phyloP scores from a whole-genome alignment of 495 filamentous ascomycete genomes.

The Penicillium angulare region DNA sequence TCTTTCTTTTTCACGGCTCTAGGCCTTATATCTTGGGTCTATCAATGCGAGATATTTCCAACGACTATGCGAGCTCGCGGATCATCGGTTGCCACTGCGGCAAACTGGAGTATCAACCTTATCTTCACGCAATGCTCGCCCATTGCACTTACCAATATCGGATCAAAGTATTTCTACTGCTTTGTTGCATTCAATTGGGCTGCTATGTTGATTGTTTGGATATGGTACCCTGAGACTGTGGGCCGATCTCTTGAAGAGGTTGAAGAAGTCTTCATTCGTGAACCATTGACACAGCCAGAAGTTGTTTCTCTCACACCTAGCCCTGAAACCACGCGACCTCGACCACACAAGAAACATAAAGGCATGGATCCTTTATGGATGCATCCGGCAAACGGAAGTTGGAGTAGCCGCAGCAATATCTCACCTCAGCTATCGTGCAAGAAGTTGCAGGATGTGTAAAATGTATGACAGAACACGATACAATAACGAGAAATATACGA shows the following conservation, averaged over 20 bases:
- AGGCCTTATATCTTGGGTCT: conserved; percentile 56
- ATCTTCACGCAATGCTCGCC: conserved; percentile 57
- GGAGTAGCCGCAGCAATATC: conserved; percentile 12
- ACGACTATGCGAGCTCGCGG: conserved; percentile 53
- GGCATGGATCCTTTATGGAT: conserved; percentile 19
- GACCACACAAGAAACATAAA: conserved; percentile 9
- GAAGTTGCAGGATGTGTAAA: conserved; percentile 11
- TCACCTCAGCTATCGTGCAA: conserved; percentile 12
- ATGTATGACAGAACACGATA: no score
- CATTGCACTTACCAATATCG: conserved; percentile 45
- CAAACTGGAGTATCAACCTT: conserved; percentile 55
- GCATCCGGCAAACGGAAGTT: conserved; percentile 15
- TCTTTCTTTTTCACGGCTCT: conserved; percentile 54
- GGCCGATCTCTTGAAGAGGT: conserved; percentile 54
- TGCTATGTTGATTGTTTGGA: conserved; percentile 41
- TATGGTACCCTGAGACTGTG: conserved; percentile 54
- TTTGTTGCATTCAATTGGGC: conserved; percentile 53
- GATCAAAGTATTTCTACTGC: conserved; percentile 52
- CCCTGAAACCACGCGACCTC: conserved; percentile 1
- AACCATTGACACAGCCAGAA: conserved; percentile 7
- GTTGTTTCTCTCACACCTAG: background rate
- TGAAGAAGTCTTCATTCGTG: conserved; percentile 42
- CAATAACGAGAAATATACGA: background rate
- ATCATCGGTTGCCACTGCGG: conserved; percentile 50
- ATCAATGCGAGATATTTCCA: conserved; percentile 58